phyloP scores from a whole-genome alignment of 2,329 filamentous ascomycete genomes.

The Colletotrichum eleusines region DNA sequence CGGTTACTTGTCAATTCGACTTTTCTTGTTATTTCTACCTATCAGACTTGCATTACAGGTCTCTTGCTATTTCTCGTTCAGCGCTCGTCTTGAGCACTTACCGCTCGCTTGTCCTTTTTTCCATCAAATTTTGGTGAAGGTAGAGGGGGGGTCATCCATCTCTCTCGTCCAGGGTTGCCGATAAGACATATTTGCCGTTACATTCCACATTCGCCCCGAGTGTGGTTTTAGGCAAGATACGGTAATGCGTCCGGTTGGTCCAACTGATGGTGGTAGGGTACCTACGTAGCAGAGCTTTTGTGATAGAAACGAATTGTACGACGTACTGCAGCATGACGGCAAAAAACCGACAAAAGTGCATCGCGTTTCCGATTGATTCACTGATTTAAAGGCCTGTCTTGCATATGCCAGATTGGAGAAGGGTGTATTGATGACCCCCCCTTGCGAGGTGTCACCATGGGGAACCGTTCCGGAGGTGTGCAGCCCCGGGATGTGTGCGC shows the following conservation, averaged over 20 bases:
- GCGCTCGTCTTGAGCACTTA: background rate
- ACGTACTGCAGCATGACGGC: too few species aligned
- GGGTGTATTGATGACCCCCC: background rate
- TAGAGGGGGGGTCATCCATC: too few species aligned
- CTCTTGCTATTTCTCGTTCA: background rate
- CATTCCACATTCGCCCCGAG: background rate
- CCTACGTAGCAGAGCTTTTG: too few species aligned
- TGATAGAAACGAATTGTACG: background rate
- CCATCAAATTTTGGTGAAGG: too few species aligned
- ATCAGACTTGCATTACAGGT: background rate
- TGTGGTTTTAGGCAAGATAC: background rate
- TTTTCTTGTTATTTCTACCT: slow-evolving; percentile 22
- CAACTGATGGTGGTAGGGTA: background rate
- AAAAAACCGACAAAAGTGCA: background rate
- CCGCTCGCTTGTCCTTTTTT: background rate
- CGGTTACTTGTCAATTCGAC: slow-evolving; percentile 34
- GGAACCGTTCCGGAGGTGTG: background rate
- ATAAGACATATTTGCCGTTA: background rate
- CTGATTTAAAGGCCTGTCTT: background rate
- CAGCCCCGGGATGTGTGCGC: background rate
- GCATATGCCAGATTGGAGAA: too few species aligned
- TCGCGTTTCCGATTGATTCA: too few species aligned
- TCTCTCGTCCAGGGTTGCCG: background rate
- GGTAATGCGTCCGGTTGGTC: background rate
- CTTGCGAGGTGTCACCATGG: background rate